phyloP scores from a whole-genome alignment of 2,329 filamentous ascomycete genomes.

The Penicillium decumbens region DNA sequence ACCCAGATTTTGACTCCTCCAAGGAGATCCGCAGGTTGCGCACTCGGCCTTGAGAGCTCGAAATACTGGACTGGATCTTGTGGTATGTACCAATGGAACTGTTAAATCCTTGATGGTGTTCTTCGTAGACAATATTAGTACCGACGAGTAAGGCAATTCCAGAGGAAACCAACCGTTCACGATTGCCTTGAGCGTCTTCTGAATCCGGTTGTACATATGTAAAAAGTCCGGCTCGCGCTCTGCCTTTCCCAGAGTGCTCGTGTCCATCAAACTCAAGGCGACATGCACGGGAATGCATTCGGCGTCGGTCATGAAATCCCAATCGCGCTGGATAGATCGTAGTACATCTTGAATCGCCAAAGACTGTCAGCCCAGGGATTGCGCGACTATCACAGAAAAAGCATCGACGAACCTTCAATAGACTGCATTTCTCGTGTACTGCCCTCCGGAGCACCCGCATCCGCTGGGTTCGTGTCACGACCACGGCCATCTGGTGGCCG shows the following conservation, averaged over 20 bases:
- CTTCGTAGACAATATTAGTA: constrained; percentile 36
- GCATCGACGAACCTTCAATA: constrained; percentile 31
- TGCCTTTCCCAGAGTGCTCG: constrained; percentile 85
- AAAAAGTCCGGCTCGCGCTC: constrained; percentile 83
- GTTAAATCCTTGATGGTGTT: constrained; percentile 98
- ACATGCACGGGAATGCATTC: constrained; percentile 91
- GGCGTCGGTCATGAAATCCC: constrained; percentile 84
- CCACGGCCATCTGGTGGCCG: constrained; percentile 21
- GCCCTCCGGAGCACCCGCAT: constrained; percentile 5
- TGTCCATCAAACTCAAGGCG: constrained; percentile 89
- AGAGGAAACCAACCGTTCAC: constrained; percentile 62
- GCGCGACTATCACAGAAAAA: neutral
- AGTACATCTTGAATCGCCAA: constrained; percentile 53
- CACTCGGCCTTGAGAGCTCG: constrained; percentile 79
- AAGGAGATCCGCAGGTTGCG: constrained; percentile 79
- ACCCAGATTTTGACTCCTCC: constrained; percentile 69
- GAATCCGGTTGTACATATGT: constrained; percentile 78
- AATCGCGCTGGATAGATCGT: constrained; percentile 78
- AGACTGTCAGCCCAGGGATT: constrained; percentile 4
- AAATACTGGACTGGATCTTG: constrained; percentile 93
- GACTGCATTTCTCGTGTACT: constrained; percentile 29
- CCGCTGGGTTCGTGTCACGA: constrained; percentile 20
- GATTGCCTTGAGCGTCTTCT: constrained; percentile 85
- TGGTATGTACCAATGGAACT: constrained; percentile 98
- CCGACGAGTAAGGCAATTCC: neutral